Evolutionary conservation across 2,329 filamentous ascomycete species (phyloP).

Genomic region (Alternaria solani): DNA sequence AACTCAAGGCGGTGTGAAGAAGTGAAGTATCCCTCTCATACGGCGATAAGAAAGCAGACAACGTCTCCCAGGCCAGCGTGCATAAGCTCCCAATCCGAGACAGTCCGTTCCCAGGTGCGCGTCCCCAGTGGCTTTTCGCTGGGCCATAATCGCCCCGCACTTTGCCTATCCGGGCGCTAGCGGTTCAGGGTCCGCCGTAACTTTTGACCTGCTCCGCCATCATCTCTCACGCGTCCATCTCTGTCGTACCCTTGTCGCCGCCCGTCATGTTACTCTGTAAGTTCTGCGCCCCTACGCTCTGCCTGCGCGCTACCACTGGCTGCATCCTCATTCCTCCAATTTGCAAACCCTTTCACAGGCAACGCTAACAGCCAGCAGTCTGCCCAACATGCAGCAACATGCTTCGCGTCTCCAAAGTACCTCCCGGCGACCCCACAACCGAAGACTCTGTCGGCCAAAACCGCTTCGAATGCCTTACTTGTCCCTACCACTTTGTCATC

Average conservation of each 20-base stretch:
- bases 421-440: conserved; percentile 49
- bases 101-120: conserved; percentile 21
- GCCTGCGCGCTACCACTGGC: background rate
- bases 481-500: conserved; percentile 89
- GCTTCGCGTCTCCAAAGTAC: conserved; percentile 71
- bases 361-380: conserved; percentile 56
- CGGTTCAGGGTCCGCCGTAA: conserved; percentile 34
- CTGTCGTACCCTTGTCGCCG: conserved; percentile 7
- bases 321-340: background rate
- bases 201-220: conserved; percentile 29
- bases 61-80: conserved; percentile 16
- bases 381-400: conserved; percentile 86
- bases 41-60: background rate
- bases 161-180: conserved; percentile 32
- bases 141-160: conserved; percentile 31
- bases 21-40: conserved; percentile 6
- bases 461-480: conserved; percentile 93
- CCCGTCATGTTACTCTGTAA: conserved; percentile 71
- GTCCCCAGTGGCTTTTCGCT: conserved; percentile 22
- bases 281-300: conserved; percentile 16
- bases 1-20: conserved; percentile 12
- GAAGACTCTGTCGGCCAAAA: conserved; percentile 63
- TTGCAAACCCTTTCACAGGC: background rate
- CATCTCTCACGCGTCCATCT: background rate
- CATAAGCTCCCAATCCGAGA: conserved; percentile 27